Base-by-base conservation (phyloP, 108 stramenopile species). In the Fragilaria crotonensis region DNA sequence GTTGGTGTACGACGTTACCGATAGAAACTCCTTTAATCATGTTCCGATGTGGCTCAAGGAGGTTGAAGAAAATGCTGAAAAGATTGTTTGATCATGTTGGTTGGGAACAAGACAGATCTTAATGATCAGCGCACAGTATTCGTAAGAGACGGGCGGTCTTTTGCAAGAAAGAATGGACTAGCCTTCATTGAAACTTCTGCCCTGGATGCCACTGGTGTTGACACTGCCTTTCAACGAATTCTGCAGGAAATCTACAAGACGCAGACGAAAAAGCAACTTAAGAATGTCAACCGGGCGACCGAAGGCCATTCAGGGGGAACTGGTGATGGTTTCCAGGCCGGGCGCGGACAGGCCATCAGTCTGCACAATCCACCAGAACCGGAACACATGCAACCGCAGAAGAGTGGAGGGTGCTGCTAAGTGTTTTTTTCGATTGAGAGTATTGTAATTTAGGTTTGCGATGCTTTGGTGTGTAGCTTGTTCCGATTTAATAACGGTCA, bases 31-130 rank as follows among this genome's bases (percentile, higher is more conserved):
- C 26, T 99, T 99, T 68, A 96, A 98, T 57, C 97, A 98, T 75
- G 97, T 97, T 21, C 97, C 98, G 66, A 92, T 96, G 52, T 99
- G 98, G 98, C 77, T 99, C 36, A 95, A 96, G 76, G 98, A 99
- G 72, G 84, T 99, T 20, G 89, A 95, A 25, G 98, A 99, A 41
- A 97, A 99, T 63, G 98, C 98, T 2, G 98, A 99, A 68, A 83
- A 85, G 45, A 97, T 97, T 79, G 97, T 99, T 71, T 99, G 2
- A 95, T 99, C 56, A 99, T 99, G 98, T 77, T 99, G 27, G 97
- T 99, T 3, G 98, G 98, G 30, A 99, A 99, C 78, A 99, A 99
- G 86, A 85, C 80, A 57, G 87, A 94, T 83, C 71, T 94, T 59
- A 69, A 95, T 61, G 96, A 98, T 74, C 81, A 94, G 66, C 91